A percentile compares a stretch with the other conserved stretches of the same genome.
Conservation (phyloP, 768 basidiomycete genomes). For the Hebeloma cylindrosporum region DNA sequence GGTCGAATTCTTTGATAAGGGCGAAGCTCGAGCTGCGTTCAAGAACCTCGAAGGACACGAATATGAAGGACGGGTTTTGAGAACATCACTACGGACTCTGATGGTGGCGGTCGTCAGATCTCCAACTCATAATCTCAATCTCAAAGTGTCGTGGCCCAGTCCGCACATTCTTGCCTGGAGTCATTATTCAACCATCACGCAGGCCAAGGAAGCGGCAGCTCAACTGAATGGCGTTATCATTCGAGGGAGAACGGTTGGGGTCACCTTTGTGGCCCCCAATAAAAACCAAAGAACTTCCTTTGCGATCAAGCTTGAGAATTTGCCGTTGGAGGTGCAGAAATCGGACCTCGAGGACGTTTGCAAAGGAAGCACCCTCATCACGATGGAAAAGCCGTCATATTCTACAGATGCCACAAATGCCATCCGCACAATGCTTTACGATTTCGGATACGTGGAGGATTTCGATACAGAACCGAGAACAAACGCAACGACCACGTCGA, state of each 20-base stretch:
- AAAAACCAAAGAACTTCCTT: slow-evolving; percentile 37
- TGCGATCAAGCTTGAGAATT: slow-evolving; percentile 43
- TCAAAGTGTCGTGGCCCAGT: slow-evolving; percentile 47
- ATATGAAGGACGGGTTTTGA: slow-evolving; percentile 24
- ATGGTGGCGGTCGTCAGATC: slow-evolving; percentile 13
- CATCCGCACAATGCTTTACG: slow-evolving; percentile 35
- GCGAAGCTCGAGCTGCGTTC: slow-evolving; percentile 35
- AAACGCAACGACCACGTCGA: slow-evolving; percentile 29
- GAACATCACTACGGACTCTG: slow-evolving; percentile 28
- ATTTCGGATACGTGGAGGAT: slow-evolving; percentile 36
- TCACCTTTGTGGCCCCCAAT: slow-evolving; percentile 36
- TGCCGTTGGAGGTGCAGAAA: slow-evolving; percentile 36
- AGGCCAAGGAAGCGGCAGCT: slow-evolving; percentile 43
- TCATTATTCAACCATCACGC: slow-evolving; percentile 41
- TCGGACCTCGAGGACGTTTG: slow-evolving; percentile 36
- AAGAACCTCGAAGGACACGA: slow-evolving; percentile 31
- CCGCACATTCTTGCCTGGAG: slow-evolving; percentile 45
- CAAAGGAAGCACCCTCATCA: slow-evolving; percentile 24
- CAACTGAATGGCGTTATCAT: slow-evolving; percentile 39
- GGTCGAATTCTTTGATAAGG: slow-evolving; percentile 30
- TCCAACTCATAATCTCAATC: slow-evolving; percentile 12
- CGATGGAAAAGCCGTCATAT: slow-evolving; percentile 38
- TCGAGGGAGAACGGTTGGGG: slow-evolving; percentile 40
- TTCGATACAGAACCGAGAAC: slow-evolving; percentile 41
- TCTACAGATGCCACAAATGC: slow-evolving; percentile 25